Evolutionary conservation across 345 rosid species (phyloP), one percentile per base, ranked within the genome.

Genomic region (Hibiscus trionum): DNA sequence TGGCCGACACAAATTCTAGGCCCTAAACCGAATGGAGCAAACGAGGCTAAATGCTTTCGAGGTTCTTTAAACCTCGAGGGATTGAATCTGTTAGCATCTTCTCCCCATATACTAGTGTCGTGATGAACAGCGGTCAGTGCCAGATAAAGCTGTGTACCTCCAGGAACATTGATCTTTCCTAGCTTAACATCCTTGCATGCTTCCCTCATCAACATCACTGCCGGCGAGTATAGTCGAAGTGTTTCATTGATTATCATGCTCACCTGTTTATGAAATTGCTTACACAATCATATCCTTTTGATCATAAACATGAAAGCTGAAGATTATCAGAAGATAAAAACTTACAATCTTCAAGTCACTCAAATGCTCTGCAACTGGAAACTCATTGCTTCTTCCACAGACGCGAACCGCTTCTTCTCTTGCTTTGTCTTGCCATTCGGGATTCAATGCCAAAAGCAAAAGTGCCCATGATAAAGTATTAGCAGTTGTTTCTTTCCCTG

Each of bases 401-500:
- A 88, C 76, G 0, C 76, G 70, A 33, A 71, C 26, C 35, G 85
- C 84, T 88, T 91, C 98, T 78, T 91, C 88, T 42, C 95, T 81
- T 19, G 91, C 91, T 73, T 85, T 88, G 66, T 50, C 62, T 77
- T 94, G 93, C 96, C 98, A 94, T 39, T 91, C 92, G 56, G 85
- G 97, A 75, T 93, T 81, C 78, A 77, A 47, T n/a, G 93, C 91
- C 15, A 94, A 75, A 24, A 86, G 88, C 0, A 91, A 66, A 69
- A 94, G 77, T 0, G 85, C 84, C 91, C 93, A 90, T 11, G 91
- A 86, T 78, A 94, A 75, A 33, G 87, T 87, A 27, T 85, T 81
- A 44, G 84, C 97, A 1, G 90, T 82, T 11, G 97, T 94, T 76
- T 94, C 96, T 37, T 91, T 91, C 46, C 95, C 97, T 7, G 96